phyloP scores from a whole-genome alignment of 805 yeast species.

The Barnettozyma vustinii region DNA sequence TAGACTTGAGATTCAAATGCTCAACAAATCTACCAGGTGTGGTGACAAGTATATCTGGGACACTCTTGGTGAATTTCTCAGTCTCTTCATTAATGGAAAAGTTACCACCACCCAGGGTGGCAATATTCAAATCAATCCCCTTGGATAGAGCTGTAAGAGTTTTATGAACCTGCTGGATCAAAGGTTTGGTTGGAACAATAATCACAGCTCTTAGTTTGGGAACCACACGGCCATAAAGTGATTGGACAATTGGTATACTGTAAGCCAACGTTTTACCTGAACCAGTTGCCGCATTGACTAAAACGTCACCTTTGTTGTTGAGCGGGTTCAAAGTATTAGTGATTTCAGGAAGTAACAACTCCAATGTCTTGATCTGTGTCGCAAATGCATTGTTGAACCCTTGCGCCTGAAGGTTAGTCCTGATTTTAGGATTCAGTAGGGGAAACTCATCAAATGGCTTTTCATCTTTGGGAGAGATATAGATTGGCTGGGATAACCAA shows the following conservation, averaged over 20 bases:
- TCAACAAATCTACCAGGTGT: slow-evolving; percentile 87
- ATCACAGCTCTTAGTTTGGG: slow-evolving; percentile 73
- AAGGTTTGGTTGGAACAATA: slow-evolving; percentile 85
- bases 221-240: slow-evolving; percentile 55
- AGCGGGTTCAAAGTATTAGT: slow-evolving; percentile 23
- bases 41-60: slow-evolving; percentile 63
- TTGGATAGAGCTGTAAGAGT: slow-evolving; percentile 54
- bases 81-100: slow-evolving; percentile 58
- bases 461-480: slow-evolving; percentile 41
- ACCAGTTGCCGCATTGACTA: slow-evolving; percentile 94
- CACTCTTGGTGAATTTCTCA: slow-evolving; percentile 35
- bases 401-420: slow-evolving; percentile 40
- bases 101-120: slow-evolving; percentile 52
- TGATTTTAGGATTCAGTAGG: slow-evolving; percentile 38
- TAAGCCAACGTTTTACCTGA: slow-evolving; percentile 94
- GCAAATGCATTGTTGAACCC: slow-evolving; percentile 62
- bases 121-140: slow-evolving; percentile 63
- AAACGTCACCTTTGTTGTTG: slow-evolving; percentile 54
- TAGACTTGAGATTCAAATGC: slow-evolving; percentile 41
- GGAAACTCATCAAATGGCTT: slow-evolving; percentile 45
- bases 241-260: slow-evolving; percentile 73
- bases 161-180: slow-evolving; percentile 73
- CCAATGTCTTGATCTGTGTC: slow-evolving; percentile 66
- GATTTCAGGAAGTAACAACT: slow-evolving; percentile 43
- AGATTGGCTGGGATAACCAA: slow-evolving; percentile 67